Conservation (phyloP, 306 rosid species). For the Echinosophora koreensis region DNA sequence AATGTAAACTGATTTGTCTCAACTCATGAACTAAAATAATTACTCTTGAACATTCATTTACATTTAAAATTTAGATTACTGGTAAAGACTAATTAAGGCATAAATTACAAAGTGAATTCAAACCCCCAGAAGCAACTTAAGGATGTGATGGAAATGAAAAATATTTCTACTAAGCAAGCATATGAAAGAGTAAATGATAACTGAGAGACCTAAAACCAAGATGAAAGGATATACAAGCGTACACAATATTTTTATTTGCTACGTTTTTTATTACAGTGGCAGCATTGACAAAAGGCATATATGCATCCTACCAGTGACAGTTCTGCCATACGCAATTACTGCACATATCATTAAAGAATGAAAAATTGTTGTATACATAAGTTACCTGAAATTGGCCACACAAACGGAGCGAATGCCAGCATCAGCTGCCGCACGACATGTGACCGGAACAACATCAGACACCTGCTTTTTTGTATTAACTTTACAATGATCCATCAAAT, state of each 20-base stretch:
- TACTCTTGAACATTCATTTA: slow-evolving; percentile 23
- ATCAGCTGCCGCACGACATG: slow-evolving; percentile 96
- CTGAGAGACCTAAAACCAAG: not conserved
- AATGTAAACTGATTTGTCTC: slow-evolving; percentile 9
- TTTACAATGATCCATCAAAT: slow-evolving; percentile 35
- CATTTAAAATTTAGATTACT: not conserved
- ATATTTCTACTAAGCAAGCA: slow-evolving; percentile 11
- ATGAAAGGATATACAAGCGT: slow-evolving; percentile 18
- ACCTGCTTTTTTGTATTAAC: slow-evolving; percentile 62
- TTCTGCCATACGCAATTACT: not conserved
- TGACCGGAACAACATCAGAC: slow-evolving; percentile 96
- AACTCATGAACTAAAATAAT: slow-evolving; percentile 34
- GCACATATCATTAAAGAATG: not conserved
- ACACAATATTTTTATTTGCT: not conserved
- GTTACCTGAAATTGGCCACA: slow-evolving; percentile 92
- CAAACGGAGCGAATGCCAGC: slow-evolving; percentile 98
- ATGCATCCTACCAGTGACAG: slow-evolving; percentile 6
- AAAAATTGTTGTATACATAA: not conserved
- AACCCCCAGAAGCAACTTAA: slow-evolving; percentile 26
- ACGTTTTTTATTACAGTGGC: slow-evolving; percentile 17
- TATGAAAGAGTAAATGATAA: slow-evolving; percentile 19
- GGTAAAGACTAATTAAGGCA: slow-evolving; percentile 8
- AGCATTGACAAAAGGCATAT: slow-evolving; percentile 7
- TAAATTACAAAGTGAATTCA: slow-evolving; percentile 22
- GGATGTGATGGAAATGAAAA: not conserved